A percentile compares a stretch with the other conserved stretches of the same genome.
phyloP scores from a whole-genome alignment of 805 yeast species.

The Candida chilensis region DNA sequence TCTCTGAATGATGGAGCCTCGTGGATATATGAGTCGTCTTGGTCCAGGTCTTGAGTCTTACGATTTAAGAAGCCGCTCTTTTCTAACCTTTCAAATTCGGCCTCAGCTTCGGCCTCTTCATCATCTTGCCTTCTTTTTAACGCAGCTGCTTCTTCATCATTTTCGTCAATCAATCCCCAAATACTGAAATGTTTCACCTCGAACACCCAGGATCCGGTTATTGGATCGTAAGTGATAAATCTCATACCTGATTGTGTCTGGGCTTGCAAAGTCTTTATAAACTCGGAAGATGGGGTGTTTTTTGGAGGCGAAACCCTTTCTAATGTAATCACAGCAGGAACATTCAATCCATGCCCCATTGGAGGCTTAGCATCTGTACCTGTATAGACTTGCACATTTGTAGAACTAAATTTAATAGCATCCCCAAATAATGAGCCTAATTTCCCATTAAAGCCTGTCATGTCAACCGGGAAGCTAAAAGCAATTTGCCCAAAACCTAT shows the following conservation, averaged over 20 bases:
- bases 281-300: conserved; percentile 32
- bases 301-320: conserved; percentile 50
- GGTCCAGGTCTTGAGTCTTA: conserved; percentile 16
- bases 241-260: conserved; percentile 65
- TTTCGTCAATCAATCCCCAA: conserved; percentile 82
- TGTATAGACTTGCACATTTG: conserved; percentile 56
- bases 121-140: conserved; percentile 22
- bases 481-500: conserved; percentile 60
- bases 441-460: conserved; percentile 36
- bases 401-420: conserved; percentile 35
- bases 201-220: conserved; percentile 69
- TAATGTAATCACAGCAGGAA: conserved; percentile 65
- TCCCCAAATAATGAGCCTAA: conserved; percentile 24
- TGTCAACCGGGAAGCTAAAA: conserved; percentile 60
- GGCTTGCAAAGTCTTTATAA: conserved; percentile 40
- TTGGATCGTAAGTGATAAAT: conserved; percentile 72
- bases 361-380: conserved; percentile 44
- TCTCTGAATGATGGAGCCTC: conserved; percentile 14
- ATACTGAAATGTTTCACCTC: conserved; percentile 86
- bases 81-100: conserved; percentile 10
- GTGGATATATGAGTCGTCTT: conserved; percentile 25
- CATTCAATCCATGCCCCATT: conserved; percentile 61
- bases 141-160: conserved; percentile 34
- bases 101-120: conserved; percentile 32
- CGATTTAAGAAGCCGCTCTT: conserved; percentile 10